Base-by-base conservation (phyloP, 805 yeast genomes). In the Yarrowia sp. region DNA sequence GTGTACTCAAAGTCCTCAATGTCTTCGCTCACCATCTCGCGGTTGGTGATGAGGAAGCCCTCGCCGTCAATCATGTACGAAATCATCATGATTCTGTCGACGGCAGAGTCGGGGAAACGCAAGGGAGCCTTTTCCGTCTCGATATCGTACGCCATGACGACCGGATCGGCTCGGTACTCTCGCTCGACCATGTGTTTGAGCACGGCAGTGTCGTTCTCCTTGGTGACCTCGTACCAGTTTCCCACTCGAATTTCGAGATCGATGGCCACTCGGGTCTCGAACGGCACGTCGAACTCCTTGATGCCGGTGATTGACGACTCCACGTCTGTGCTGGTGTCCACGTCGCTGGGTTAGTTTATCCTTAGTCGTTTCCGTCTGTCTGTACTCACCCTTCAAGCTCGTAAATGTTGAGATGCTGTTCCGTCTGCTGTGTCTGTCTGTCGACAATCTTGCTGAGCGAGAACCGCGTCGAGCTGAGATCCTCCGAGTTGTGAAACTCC, bases 51-150 rank as follows among this genome's bases (percentile, higher is more conserved):
- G 38, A 94, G 77, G 71, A 77, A 94, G 36, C 99, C 99, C 68
- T 90, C 96, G 10, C 98, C 99, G 71, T 94, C 99, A 65, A 94
- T 92, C 99, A 96, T 96, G 72, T 94, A 94, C 2, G 99, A 96
- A 56, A 94, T 94, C 99, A 96, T 96, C 97, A 94, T 94, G 39
- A 94, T 82, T 73, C 90, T 96, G 75, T 94, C 99, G 6, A 88
- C 80, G 10, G 87, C 79, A 6, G 97, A 82, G 69, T 90, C 99
- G 0, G 99, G 99, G 67, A 94, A 94, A 72, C 94, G 96, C 64
- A 94, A 79, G 1, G 98, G 98, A 12, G 96, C 90, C 72, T 94
- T 94, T 13, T 97, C 90, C 1, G 99, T 94, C 78, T 94, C 99
- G 62, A 94, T 94, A 80, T 94, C 99, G 71, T 90, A 94, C 0